Conservation (phyloP, 1,284 basidiomycete genomes). For the Apiotrichum montevideense region DNA sequence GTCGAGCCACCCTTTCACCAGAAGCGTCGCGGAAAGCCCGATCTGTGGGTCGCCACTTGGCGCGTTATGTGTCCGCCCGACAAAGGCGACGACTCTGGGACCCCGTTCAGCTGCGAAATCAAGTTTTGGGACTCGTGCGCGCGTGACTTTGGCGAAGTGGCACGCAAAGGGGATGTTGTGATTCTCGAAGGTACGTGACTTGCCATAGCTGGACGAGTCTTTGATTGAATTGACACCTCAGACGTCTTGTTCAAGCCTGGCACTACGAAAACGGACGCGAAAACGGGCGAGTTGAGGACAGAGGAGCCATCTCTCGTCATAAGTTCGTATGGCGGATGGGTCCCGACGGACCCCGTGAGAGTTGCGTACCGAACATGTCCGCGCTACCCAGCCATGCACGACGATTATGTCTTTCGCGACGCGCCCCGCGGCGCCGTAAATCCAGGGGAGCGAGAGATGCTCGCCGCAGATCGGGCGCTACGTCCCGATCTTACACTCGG, state of each 20-base stretch:
- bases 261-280: no score
- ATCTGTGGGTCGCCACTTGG: slow-evolving; percentile 36
- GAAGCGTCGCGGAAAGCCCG: slow-evolving; percentile 7
- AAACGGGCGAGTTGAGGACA: no score
- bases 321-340: no score
- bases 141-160: slow-evolving; percentile 25
- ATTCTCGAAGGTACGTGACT: slow-evolving; percentile 32
- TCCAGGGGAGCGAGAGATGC: background rate
- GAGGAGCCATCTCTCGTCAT: no score
- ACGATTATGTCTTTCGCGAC: slow-evolving; percentile 25
- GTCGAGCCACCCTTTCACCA: no score
- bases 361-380: slow-evolving; percentile 39
- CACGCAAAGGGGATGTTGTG: slow-evolving; percentile 37
- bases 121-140: slow-evolving; percentile 37
- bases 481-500: slow-evolving; percentile 37
- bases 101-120: slow-evolving; percentile 24
- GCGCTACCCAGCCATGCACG: slow-evolving; percentile 14
- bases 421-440: background rate
- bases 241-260: no score
- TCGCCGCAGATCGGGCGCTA: slow-evolving; percentile 11
- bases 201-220: no score
- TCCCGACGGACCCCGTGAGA: background rate
- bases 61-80: slow-evolving; percentile 18
- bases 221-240: no score
- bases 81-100: background rate